Percentiles rank a stretch among this genome's conserved stretches.
phyloP scores from a whole-genome alignment of 2,329 filamentous ascomycete genomes.

The Mycosphaerella arachidis region DNA sequence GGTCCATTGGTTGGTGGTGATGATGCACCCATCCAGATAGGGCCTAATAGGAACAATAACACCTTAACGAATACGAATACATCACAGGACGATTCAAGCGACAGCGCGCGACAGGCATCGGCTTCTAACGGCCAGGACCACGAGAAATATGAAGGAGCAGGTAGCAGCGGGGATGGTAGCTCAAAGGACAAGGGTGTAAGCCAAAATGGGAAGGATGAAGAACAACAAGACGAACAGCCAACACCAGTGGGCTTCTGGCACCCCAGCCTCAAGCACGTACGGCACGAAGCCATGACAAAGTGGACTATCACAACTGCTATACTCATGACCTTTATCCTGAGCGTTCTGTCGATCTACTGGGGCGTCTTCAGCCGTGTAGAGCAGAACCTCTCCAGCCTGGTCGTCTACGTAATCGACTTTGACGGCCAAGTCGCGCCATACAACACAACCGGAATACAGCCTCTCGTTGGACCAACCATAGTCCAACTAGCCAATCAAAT shows the following conservation, averaged over 20 bases:
- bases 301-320: constrained; percentile 45
- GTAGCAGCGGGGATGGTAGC: neutral
- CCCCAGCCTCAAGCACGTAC: constrained; percentile 36
- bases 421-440: constrained; percentile 51
- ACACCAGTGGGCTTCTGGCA: constrained; percentile 45
- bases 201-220: neutral
- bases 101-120: neutral
- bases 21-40: neutral
- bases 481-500: constrained; percentile 44
- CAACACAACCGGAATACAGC: constrained; percentile 39
- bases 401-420: constrained; percentile 60
- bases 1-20: neutral
- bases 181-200: neutral
- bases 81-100: neutral
- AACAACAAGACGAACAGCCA: neutral
- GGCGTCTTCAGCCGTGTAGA: constrained; percentile 52
- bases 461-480: constrained; percentile 56
- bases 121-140: neutral
- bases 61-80: neutral
- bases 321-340: constrained; percentile 54
- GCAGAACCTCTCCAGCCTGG: constrained; percentile 45
- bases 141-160: neutral
- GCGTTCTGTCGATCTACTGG: constrained; percentile 60
- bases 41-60: neutral
- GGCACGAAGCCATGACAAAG: constrained; percentile 38